phyloP scores from a whole-genome alignment of 1,284 basidiomycete genomes.

The Pterula multifida region DNA sequence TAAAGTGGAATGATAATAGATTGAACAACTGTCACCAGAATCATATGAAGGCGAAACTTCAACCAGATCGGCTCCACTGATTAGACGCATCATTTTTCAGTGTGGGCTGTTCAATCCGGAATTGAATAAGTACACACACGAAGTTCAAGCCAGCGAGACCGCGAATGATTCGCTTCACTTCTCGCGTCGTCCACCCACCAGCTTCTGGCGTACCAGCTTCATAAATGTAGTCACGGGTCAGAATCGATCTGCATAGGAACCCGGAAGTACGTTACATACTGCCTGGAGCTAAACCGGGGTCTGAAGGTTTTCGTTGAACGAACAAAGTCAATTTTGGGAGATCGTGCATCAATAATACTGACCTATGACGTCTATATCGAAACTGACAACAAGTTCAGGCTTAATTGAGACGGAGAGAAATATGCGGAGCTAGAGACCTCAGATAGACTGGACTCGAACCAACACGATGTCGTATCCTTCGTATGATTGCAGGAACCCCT shows the following conservation, averaged over 20 bases:
- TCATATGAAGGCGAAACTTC: slow-evolving; percentile 81
- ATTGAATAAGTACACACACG: slow-evolving; percentile 35
- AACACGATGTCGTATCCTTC: slow-evolving; percentile 49
- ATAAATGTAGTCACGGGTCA: not conserved
- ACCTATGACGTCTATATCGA: slow-evolving; percentile 76
- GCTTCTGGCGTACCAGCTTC: slow-evolving; percentile 75
- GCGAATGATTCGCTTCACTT: slow-evolving; percentile 68
- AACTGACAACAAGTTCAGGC: slow-evolving; percentile 20
- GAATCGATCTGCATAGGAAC: not conserved
- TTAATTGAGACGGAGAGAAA: slow-evolving; percentile 6
- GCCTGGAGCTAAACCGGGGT: slow-evolving; percentile 69
- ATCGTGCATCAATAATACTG: slow-evolving; percentile 10
- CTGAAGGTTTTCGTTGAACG: slow-evolving; percentile 28
- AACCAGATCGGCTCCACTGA: slow-evolving; percentile 62
- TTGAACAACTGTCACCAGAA: slow-evolving; percentile 17
- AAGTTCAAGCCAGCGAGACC: slow-evolving; percentile 69
- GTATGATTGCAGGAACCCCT: slow-evolving; percentile 49
- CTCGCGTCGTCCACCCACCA: slow-evolving; percentile 74
- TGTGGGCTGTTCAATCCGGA: no score
- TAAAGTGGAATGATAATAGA: not conserved
- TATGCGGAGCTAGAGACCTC: slow-evolving; percentile 28
- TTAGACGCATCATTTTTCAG: slow-evolving; percentile 3
- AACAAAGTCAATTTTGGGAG: not conserved
- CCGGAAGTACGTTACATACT: slow-evolving; percentile 30
- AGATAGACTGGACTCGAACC: slow-evolving; percentile 65